Evolutionary conservation across 2,329 filamentous ascomycete genomes (phyloP), one percentile per base, ranked within the genome.

Genomic region (Botrytis squamosa): DNA sequence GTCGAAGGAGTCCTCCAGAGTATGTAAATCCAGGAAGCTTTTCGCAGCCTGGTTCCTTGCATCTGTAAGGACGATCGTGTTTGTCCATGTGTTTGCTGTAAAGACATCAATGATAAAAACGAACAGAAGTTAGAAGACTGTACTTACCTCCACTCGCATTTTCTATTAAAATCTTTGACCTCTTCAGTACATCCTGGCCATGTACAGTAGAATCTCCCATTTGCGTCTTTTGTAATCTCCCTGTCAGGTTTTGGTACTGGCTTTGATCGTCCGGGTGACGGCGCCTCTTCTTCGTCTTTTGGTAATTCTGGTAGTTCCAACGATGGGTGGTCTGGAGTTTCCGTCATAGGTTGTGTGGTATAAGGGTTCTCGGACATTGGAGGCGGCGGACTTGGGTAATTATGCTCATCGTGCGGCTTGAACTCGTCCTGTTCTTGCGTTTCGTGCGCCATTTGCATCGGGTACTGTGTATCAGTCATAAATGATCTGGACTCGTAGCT

Each of bases 21-120:
- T 98, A 98, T 1, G 95, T 98, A 82, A 98, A 98, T 1, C 95
- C 95, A 70, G 93, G 93, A 0, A 97, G 88, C 80, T 97, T 97
- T 80, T 95, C 93, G 83, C 95, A 98, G 55, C 92, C 92, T n/a
- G 89, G 87, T 62, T 92, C 90, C 36, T 85, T 87, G 82, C 95
- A 98, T 79, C 94, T 93, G 81, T 98, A 98, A 1, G 95, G 95
- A 20, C 95, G 88, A 78, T 97, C 94, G 82, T 98, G 95, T 82
- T 97, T 97, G 84, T 98, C 95, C 95, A 98, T 98, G 82, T 98
- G 95, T 84, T 98, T 98, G 81, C 94, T 97, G 77, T 25, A 16
- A n/a, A 16, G 44, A 42, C 22, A 20, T 70, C 33, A 72, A 55
- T 62, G 29, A 66, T 46, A 18, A 33, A 44, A 46, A 6, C 4